phyloP scores from a whole-genome alignment of 192 early-diverging fungal genomes.

The Gonapodya sp. region DNA sequence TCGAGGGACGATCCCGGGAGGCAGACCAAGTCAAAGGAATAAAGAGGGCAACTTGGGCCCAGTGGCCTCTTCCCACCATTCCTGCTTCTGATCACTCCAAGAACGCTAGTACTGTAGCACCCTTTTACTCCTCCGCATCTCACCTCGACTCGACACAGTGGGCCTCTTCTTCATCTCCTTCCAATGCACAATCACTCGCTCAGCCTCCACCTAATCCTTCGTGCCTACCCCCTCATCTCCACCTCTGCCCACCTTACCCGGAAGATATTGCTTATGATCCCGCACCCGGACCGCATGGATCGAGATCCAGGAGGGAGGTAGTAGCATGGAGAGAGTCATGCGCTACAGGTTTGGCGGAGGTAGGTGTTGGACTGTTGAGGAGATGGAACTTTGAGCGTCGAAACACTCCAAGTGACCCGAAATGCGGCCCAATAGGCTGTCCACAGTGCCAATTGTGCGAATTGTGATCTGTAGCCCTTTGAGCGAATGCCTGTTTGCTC shows the following conservation, averaged over 20 bases:
- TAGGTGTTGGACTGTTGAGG: too few species aligned
- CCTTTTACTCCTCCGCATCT: neutral
- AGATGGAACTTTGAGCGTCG: too few species aligned
- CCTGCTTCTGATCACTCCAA: neutral
- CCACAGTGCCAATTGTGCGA: too few species aligned
- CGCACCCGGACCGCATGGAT: neutral
- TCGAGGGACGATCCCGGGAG: neutral
- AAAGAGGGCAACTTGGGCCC: neutral
- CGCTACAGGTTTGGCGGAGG: neutral
- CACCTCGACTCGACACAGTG: too few species aligned
- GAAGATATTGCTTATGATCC: neutral
- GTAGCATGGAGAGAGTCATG: neutral
- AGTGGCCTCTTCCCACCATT: neutral
- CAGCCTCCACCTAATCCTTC: neutral
- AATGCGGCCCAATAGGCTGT: too few species aligned
- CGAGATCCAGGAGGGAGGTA: neutral
- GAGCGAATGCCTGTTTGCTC: neutral
- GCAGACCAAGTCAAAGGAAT: neutral
- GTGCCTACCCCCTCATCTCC: neutral
- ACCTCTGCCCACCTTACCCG: neutral
- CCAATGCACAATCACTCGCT: neutral
- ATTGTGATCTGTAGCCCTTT: too few species aligned
- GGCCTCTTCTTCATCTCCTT: neutral
- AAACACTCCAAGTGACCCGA: too few species aligned
- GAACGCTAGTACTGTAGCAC: neutral